These are phyloP conservation scores for Dipodascopsis uninucleata DNA, from an alignment of 805 yeast genomes.

Conservation along the genomic window DNA sequence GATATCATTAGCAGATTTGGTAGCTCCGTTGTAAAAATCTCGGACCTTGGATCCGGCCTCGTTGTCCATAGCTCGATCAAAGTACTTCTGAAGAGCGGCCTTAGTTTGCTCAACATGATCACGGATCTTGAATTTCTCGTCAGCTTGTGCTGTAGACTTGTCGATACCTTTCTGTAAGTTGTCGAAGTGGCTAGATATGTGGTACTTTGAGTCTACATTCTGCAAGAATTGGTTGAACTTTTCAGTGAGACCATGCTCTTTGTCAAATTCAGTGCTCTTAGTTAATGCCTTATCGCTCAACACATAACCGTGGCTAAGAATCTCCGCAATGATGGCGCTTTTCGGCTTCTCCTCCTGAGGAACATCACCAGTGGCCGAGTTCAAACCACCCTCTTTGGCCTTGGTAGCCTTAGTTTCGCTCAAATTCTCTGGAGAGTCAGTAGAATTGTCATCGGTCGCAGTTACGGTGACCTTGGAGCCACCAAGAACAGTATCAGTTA, in stretches of 20 bases:
- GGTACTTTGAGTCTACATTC: conserved; percentile 36
- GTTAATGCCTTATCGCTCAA: conserved; percentile 59
- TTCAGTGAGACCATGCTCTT: conserved; percentile 56
- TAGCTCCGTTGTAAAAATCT: conserved; percentile 54
- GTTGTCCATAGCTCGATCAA: conserved; percentile 39
- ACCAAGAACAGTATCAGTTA: conserved; percentile 71
- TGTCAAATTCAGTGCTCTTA: conserved; percentile 60
- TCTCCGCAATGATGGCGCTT: conserved; percentile 69
- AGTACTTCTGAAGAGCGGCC: conserved; percentile 27
- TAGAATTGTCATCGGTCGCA: conserved; percentile 21
- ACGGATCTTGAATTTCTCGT: conserved; percentile 43
- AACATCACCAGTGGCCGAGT: conserved; percentile 57
- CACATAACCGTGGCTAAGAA: conserved; percentile 68
- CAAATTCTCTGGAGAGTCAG: conserved; percentile 21
- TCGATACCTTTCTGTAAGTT: not conserved
- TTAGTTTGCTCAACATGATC: conserved; percentile 38
- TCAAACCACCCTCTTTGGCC: conserved; percentile 22
- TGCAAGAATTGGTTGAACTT: conserved; percentile 56
- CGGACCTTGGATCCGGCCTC: conserved; percentile 56
- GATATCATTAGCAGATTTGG: conserved; percentile 56
- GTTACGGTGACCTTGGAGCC: conserved; percentile 46
- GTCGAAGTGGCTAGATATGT: no score
- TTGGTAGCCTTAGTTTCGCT: conserved; percentile 24
- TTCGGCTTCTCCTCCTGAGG: conserved; percentile 77
- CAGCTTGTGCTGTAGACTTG: conserved; percentile 30